Evolutionary conservation across 108 stramenopile genomes (phyloP).

Genomic region (Discostella pseudostelligera): DNA sequence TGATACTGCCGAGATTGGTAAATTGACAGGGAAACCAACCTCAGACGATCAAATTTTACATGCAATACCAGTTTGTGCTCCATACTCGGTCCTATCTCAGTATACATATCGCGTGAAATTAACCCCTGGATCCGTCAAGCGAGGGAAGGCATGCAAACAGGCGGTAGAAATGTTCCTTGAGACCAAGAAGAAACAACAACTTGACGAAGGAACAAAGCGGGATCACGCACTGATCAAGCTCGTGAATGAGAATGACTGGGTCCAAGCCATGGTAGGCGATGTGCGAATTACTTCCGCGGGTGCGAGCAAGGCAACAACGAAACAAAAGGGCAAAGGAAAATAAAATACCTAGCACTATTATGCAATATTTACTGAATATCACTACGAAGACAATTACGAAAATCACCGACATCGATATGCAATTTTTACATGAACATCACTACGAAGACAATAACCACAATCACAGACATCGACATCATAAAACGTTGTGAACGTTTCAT

Average conservation of each 20-base stretch:
- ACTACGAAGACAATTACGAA: too few species aligned
- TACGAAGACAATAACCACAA: too few species aligned
- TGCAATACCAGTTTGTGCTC: conserved; percentile 93
- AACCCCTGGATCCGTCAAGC: conserved; percentile 81
- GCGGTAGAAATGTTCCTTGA: conserved; percentile 77
- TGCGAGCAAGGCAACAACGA: conserved; percentile 69
- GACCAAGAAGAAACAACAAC: conserved; percentile 18
- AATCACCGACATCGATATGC: too few species aligned
- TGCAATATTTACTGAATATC: conserved; percentile 11
- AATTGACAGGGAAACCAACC: conserved; percentile 83
- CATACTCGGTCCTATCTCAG: conserved; percentile 83
- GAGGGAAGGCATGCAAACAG: conserved; percentile 86
- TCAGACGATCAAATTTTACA: conserved; percentile 80
- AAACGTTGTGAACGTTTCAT: too few species aligned
- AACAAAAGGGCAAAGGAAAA: conserved; percentile 49
- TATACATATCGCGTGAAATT: conserved; percentile 89
- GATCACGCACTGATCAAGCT: conserved; percentile 73
- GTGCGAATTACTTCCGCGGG: conserved; percentile 84
- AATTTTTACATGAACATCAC: too few species aligned
- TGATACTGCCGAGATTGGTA: conserved; percentile 71
- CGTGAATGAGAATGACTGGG: conserved; percentile 83
- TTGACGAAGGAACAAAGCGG: conserved; percentile 47
- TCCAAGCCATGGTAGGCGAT: conserved; percentile 75
- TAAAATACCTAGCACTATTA: too few species aligned
- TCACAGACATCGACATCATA: too few species aligned